Base-by-base conservation (phyloP, 2,329 filamentous ascomycete species). In the Corniculantispora saksenae region DNA sequence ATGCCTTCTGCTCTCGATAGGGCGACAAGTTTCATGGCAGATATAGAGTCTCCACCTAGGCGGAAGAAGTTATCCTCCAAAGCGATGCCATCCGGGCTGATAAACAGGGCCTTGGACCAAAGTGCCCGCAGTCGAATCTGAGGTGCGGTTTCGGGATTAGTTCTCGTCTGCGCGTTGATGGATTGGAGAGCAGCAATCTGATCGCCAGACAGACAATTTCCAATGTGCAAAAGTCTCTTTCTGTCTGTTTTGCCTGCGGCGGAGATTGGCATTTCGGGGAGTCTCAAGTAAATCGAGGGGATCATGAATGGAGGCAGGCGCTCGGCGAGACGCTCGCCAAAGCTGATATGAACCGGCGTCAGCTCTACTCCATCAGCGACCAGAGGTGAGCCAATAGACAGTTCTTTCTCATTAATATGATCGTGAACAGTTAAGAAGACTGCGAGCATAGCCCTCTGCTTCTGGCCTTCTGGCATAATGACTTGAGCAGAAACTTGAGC, bases 51-150 rank as follows among this genome's bases (percentile, higher is more conserved):
- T 12, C 57, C 57, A 1, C 57, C 57, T 3, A 61, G 40, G 6
- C 45, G 40, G 43, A 50, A 61, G 51, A 61, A 61, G 25, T 50
- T 61, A 45, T 61, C 57, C 13, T 48, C 23, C 15, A 51, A 25
- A 12, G 25, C 43, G 12, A 61, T 50, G 17, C 21, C 51, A 9
- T 9, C 21, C 21, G 23, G 12, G 25, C 47, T 47, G 17, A 47
- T 23, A n/a, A 13, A 8, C 40, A 50, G 17, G 9, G 45, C 29
- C 17, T 8, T 23, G 21, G 56, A 21, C 56, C 56, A 59, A 50
- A 53, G 27, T 19, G 13, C 50, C 27, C 15, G 23, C 50, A 53
- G 27, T 13, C 27, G 50, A 21, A 50, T 10, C 9, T 29, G 25
- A 8, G 23, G 2, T 1, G 6, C 9, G 3, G 25, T 53, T 32